Base-by-base conservation (phyloP, 164 flowering plant species). In the Umbellularia californica region DNA sequence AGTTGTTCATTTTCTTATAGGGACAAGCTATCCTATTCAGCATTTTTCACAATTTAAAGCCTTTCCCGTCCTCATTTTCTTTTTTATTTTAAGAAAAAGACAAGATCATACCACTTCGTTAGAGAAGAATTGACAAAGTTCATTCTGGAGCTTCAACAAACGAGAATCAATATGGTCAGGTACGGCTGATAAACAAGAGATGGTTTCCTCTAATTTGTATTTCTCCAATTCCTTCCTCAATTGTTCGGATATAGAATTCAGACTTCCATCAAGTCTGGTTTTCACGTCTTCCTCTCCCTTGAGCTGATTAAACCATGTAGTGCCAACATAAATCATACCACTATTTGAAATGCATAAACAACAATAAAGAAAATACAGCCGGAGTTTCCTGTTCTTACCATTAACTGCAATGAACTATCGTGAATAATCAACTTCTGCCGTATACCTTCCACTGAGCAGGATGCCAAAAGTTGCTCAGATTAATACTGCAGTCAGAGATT, bases 201-300 rank as follows among this genome's bases (percentile, higher is more conserved):
- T 77, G 22, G 81, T 82, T 77, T 90, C 86, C 70, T 83, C 75
- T 41, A 85, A 70, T 79, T 80, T 93, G 58, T 82, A 84, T 68
- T 81, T 84, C 72, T 75, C 71, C 50, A 50, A 67, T 74, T 78
- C 80, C 72, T 84, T 84, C 79, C 72, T 81, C 35, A 88, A 63
- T 78, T 86, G 84, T 70, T 88, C 90, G 52, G 82, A 80, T 72
- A 95, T 66, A 47, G 84, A 84, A 73, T 85, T 91, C 47, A 93
- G 74, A 79, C 81, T 82, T 70, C 71, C 85, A 70, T 84, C 90
- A 74, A 92, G 69, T 77, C 82, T 81, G 41, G 80, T 77, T 88
- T 88, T 92, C 75, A 86, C 76, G 70, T 86, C 93, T 76, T 91
- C 95, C 75, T 88, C 90, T 74, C 87, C 91, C 81, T 91, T 91